These are phyloP conservation scores for Solanum pennellii DNA, from an alignment of 257 asterid species.

Conservation along the genomic window DNA sequence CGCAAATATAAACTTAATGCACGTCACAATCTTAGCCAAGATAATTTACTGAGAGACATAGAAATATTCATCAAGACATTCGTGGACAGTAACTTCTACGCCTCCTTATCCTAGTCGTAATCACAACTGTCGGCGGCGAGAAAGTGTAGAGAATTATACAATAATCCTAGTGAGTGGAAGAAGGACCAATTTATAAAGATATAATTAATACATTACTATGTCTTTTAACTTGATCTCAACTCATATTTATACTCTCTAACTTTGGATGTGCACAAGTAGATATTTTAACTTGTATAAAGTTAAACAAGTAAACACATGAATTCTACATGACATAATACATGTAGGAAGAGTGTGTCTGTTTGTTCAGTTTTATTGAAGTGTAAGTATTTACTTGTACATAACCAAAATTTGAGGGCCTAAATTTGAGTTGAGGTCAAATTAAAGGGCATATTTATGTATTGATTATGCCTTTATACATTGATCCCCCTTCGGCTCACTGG, in stretches of 20 bases:
- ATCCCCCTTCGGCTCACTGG: not conserved
- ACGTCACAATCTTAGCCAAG: not conserved
- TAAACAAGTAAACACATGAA: not conserved
- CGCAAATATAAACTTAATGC: not conserved
- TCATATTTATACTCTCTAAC: not conserved
- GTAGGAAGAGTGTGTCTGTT: not conserved
- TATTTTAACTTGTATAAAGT: too few species aligned
- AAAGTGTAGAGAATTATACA: too few species aligned
- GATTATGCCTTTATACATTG: too few species aligned
- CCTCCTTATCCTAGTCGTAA: not conserved
- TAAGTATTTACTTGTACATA: not conserved
- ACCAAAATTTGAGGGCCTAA: not conserved
- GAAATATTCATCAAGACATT: not conserved
- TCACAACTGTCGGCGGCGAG: not conserved
- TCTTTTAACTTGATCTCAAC: not conserved
- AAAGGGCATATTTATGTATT: not conserved
- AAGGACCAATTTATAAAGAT: not conserved
- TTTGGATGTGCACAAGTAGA: not conserved
- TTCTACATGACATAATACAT: not conserved
- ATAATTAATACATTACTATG: too few species aligned
- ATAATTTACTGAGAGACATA: too few species aligned
- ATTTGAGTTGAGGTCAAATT: not conserved
- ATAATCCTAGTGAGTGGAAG: not conserved
- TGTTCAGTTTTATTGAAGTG: too few species aligned
- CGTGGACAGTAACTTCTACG: not conserved